Evolutionary conservation across 371 early-diverging fungal species (phyloP).

Genomic region (Mortierella sp.): DNA sequence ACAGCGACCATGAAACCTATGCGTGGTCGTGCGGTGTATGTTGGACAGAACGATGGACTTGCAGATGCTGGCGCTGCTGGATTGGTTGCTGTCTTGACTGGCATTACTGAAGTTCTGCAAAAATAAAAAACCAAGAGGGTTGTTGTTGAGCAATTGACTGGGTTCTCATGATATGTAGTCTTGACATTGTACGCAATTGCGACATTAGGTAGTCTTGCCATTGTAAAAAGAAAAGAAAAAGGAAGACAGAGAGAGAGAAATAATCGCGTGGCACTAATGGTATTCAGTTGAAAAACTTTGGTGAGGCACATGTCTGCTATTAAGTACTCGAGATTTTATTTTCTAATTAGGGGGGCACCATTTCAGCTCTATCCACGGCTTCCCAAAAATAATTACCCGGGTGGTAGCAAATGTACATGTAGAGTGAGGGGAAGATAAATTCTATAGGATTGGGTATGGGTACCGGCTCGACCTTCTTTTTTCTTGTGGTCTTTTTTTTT

Average conservation of each 20-base stretch:
- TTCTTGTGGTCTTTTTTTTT: not conserved
- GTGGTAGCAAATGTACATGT: not conserved
- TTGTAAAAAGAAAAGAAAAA: not conserved
- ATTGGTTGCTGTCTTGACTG: slow-evolving; percentile 68
- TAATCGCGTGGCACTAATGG: not conserved
- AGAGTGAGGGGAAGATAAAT: not conserved
- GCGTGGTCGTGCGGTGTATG: slow-evolving; percentile 82
- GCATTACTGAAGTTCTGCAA: slow-evolving; percentile 50
- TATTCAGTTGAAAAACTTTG: not conserved
- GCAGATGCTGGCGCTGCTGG: slow-evolving; percentile 84
- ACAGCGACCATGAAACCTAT: slow-evolving; percentile 73
- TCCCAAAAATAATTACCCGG: not conserved
- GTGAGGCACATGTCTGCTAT: not conserved
- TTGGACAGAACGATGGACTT: slow-evolving; percentile 69
- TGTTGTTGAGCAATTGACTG: not conserved
- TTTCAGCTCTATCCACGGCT: slow-evolving; percentile 1
- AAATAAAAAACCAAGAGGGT: not conserved
- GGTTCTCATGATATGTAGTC: not conserved
- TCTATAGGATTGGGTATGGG: not conserved
- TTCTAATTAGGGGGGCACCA: not conserved
- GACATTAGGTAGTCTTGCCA: not conserved
- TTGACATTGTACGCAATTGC: not conserved
- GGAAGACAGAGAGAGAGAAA: not conserved
- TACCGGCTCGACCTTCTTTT: not conserved
- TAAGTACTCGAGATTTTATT: not conserved